Conservation (phyloP, 352 stramenopile genomes). For the Globisporangium paroecandrum region DNA sequence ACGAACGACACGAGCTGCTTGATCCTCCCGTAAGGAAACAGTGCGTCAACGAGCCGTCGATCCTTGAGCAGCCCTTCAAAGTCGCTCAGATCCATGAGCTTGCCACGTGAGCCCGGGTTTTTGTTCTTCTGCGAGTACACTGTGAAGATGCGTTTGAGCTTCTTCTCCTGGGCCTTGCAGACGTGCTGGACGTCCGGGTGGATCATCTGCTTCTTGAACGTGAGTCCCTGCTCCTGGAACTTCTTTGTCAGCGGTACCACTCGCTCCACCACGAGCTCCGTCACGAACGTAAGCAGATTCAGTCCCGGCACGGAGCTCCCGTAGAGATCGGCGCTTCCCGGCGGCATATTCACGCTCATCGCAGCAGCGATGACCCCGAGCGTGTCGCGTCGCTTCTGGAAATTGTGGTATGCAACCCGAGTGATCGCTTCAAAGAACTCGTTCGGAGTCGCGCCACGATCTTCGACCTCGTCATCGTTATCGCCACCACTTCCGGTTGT, state of each 20-base stretch:
- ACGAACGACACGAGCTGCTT: slow-evolving; percentile 80
- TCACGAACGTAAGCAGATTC: slow-evolving; percentile 39
- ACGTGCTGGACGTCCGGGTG: slow-evolving; percentile 72
- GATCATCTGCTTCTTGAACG: slow-evolving; percentile 85
- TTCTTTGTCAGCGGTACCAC: slow-evolving; percentile 71
- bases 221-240: slow-evolving; percentile 74
- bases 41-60: slow-evolving; percentile 54
- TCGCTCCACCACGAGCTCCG: slow-evolving; percentile 61
- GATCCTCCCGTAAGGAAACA: slow-evolving; percentile 69
- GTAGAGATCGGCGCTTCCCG: background rate
- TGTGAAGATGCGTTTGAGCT: slow-evolving; percentile 70
- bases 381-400: slow-evolving; percentile 55
- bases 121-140: slow-evolving; percentile 76
- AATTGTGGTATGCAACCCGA: slow-evolving; percentile 65
- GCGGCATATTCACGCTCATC: slow-evolving; percentile 26
- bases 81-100: slow-evolving; percentile 66
- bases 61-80: slow-evolving; percentile 78
- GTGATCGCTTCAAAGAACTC: slow-evolving; percentile 81
- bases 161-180: slow-evolving; percentile 73
- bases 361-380: slow-evolving; percentile 29
- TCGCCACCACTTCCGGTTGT: slow-evolving; percentile 17
- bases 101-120: slow-evolving; percentile 62
- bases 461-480: slow-evolving; percentile 41
- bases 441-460: slow-evolving; percentile 66
- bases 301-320: slow-evolving; percentile 3